A percentile compares a stretch with the other conserved stretches of the same genome.
Conservation (phyloP, 805 yeast genomes). For the Saturnispora silvae region DNA sequence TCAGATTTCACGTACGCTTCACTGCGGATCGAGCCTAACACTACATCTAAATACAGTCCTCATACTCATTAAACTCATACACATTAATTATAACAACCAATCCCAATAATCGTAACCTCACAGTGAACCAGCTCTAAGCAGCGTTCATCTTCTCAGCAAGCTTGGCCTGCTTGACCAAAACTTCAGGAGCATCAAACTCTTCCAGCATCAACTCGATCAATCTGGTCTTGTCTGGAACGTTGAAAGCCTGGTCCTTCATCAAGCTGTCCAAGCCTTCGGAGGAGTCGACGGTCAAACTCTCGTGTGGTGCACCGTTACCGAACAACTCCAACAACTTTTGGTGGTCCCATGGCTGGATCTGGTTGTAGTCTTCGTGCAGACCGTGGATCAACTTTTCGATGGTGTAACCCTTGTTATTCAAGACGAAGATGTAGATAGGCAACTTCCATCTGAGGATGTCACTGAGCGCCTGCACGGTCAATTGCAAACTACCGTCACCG, state of each 20-base stretch:
- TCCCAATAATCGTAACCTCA: too few species aligned
- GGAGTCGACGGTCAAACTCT: conserved; percentile 42
- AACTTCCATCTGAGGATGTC: conserved; percentile 58
- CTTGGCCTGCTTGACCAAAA: conserved; percentile 58
- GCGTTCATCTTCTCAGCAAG: conserved; percentile 30
- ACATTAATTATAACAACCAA: too few species aligned
- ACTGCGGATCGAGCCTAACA: too few species aligned
- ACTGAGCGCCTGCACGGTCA: conserved; percentile 65
- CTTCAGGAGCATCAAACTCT: conserved; percentile 58
- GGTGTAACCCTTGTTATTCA: conserved; percentile 68
- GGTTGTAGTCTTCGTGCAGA: conserved; percentile 51
- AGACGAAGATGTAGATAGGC: conserved; percentile 57
- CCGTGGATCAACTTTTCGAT: conserved; percentile 70
- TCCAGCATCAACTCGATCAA: conserved; percentile 59
- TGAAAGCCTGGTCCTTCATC: conserved; percentile 37
- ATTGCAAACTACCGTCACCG: conserved; percentile 70
- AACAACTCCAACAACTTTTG: conserved; percentile 45
- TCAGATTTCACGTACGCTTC: too few species aligned
- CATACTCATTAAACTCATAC: too few species aligned
- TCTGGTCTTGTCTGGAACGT: conserved; percentile 49
- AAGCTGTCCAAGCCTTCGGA: conserved; percentile 48
- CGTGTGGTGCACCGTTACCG: conserved; percentile 37
- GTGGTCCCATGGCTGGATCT: conserved; percentile 62
- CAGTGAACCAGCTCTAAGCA: too few species aligned
- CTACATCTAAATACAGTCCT: too few species aligned